Evolutionary conservation across 2,329 filamentous ascomycete genomes (phyloP).

Genomic region (Meredithiella fracta): DNA sequence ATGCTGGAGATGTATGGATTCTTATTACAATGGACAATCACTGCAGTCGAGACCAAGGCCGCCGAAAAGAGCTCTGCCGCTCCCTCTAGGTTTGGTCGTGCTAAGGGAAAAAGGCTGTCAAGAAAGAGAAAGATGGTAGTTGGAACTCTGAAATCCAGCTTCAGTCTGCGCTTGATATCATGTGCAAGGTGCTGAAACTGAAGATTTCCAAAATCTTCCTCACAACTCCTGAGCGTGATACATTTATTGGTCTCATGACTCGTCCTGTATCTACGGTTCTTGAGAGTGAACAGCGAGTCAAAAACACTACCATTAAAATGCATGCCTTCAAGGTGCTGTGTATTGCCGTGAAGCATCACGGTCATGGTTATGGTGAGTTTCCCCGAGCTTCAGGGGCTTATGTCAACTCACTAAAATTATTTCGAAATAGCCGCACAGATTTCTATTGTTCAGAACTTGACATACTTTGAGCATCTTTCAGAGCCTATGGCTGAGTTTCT

Average conservation of each 20-base stretch:
- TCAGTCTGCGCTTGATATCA: constrained; percentile 74
- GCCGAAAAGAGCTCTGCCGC: constrained; percentile 66
- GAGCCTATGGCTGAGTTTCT: constrained; percentile 98
- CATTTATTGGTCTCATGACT: constrained; percentile 82
- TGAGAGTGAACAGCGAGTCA: constrained; percentile 84
- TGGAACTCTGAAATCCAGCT: constrained; percentile 88
- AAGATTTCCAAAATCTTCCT: constrained; percentile 87
- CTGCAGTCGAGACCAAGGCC: constrained; percentile 84
- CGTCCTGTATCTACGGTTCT: constrained; percentile 84
- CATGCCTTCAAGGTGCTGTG: constrained; percentile 95
- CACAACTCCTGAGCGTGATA: constrained; percentile 90
- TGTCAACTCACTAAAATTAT: background rate
- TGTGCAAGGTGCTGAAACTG: constrained; percentile 89
- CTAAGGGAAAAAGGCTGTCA: constrained; percentile 58
- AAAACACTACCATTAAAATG: constrained; percentile 80
- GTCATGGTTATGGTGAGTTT: constrained; percentile 72
- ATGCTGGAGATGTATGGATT: constrained; percentile 90
- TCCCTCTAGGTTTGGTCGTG: constrained; percentile 53
- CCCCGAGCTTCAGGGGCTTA: too few relatives aligned
- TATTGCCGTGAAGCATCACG: constrained; percentile 92
- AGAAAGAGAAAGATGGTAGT: constrained; percentile 45
- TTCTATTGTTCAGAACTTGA: constrained; percentile 90
- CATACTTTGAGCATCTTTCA: constrained; percentile 96
- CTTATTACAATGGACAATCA: constrained; percentile 84
- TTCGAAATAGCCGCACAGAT: constrained; percentile 64